Base-by-base conservation (phyloP, 2,329 filamentous ascomycete species). In the Fusarium cyanostomum region DNA sequence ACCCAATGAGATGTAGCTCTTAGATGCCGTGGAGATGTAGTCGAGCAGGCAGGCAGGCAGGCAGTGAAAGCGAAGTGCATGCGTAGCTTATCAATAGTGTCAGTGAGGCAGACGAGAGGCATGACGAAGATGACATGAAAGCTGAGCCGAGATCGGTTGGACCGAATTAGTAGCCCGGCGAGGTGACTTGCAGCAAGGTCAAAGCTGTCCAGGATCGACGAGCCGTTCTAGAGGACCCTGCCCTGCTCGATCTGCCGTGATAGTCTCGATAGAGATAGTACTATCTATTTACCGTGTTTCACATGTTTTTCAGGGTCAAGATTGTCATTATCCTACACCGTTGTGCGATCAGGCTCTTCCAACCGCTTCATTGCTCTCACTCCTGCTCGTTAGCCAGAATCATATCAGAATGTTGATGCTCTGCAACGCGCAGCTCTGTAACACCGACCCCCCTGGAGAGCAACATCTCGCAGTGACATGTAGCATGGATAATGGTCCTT, bases 281-380 rank as follows among this genome's bases (percentile, higher is more conserved):
- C 24, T 63, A 66, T 66, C 53, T 63, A 27, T 51, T 34, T 44
- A 59, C 62, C 38, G 45, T 26, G 49, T 66, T 59, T 65, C 62
- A 65, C 62, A 65, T 65, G 62, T 53, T 63, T 50, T 63, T 63
- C 62, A 66, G 33, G 58, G 49, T 42, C 58, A 59, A 42, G 48
- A 39, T 27, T 66, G 43, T 15, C 43, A n/a, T 7, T 48, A 46
- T 41, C 33, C 11, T 51, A 45, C 28, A 44, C 28, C 28, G 39
- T 43, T 34, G 37, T 58, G 56, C 38, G 50, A 45, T 53, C 18
- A 62, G 15, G 7, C 10, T 10, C 39, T 39, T 50, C 31, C 38
- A 33, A 49, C 13, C 28, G 21, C 12, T 46, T 39, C 38, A 42
- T 24, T 21, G n/a, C 16, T 31, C 34, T 18, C 12, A 26, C 12